Conservation (phyloP, 352 stramenopile genomes). For the Phytophthora sp. region DNA sequence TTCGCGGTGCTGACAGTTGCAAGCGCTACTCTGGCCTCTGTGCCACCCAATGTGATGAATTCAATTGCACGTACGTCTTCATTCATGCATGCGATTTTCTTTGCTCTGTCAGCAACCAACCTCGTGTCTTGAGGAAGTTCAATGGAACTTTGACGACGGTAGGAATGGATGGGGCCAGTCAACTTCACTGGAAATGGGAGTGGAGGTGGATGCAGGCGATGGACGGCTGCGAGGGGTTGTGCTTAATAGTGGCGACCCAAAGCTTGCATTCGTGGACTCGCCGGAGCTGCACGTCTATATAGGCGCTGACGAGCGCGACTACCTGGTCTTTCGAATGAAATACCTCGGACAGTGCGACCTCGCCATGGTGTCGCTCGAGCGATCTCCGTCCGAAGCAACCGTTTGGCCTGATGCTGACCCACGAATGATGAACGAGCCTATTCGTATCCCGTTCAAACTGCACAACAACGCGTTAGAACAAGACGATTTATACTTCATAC, state of each 20-base stretch:
- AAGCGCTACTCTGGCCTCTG: neutral
- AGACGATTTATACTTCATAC: conserved; percentile 67
- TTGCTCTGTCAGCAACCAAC: too few species aligned
- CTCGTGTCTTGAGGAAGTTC: too few species aligned
- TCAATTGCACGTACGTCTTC: conserved; percentile 32
- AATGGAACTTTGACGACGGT: conserved; percentile 69
- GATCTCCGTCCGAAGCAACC: conserved; percentile 31
- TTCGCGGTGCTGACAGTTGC: conserved; percentile 1
- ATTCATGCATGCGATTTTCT: neutral
- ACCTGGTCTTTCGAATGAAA: conserved; percentile 67
- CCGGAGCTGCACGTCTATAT: conserved; percentile 64
- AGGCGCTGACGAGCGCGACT: conserved; percentile 48
- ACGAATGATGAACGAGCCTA: conserved; percentile 48
- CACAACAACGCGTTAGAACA: conserved; percentile 21
- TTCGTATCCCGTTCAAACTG: conserved; percentile 62
- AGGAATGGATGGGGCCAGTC: conserved; percentile 67
- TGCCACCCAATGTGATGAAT: conserved; percentile 23
- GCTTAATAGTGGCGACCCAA: conserved; percentile 37
- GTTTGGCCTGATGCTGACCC: conserved; percentile 41
- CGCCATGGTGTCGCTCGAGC: conserved; percentile 60
- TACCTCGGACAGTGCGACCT: conserved; percentile 63
- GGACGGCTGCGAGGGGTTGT: conserved; percentile 52
- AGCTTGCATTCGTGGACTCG: conserved; percentile 62
- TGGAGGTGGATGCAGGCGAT: conserved; percentile 60
- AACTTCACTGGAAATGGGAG: conserved; percentile 64